Conservation (phyloP, 306 rosid genomes). For the Potentilla sterilis region DNA sequence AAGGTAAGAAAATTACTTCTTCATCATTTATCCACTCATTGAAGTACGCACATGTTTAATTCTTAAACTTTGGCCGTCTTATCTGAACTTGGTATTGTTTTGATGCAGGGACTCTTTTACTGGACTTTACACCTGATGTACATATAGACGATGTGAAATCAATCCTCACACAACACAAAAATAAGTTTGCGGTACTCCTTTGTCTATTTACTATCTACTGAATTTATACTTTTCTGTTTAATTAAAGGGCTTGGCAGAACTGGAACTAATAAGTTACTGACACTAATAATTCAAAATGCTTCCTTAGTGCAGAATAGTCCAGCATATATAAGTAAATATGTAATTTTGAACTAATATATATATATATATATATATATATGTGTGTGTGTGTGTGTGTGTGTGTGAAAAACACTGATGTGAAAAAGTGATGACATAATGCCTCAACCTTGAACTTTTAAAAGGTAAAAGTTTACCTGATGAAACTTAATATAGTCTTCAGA, state of each 20-base stretch:
- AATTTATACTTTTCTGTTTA: conserved; percentile 12
- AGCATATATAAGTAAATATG: neutral
- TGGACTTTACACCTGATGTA: conserved; percentile 80
- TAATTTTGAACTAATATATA: neutral
- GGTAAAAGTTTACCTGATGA: neutral
- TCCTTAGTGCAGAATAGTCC: neutral
- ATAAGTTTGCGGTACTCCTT: conserved; percentile 55
- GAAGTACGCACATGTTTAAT: neutral
- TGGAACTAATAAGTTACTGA: neutral
- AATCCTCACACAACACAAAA: conserved; percentile 64
- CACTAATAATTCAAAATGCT: neutral
- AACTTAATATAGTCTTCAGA: neutral
- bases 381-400: too few relatives aligned
- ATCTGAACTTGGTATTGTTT: conserved; percentile 30
- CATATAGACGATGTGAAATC: conserved; percentile 65
- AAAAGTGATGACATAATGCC: neutral
- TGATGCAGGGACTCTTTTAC: conserved; percentile 63
- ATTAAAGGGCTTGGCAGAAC: conserved; percentile 3
- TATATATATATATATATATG: too few relatives aligned
- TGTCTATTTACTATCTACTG: conserved; percentile 21
- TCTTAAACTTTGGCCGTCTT: neutral
- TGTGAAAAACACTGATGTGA: neutral
- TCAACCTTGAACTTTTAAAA: neutral
- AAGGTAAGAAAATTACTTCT: conserved; percentile 39
- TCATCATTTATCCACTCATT: neutral